Evolutionary conservation across 169 alveolate genomes (phyloP), one percentile per base, ranked within the genome.

Genomic region (Cystoisospora suis): DNA sequence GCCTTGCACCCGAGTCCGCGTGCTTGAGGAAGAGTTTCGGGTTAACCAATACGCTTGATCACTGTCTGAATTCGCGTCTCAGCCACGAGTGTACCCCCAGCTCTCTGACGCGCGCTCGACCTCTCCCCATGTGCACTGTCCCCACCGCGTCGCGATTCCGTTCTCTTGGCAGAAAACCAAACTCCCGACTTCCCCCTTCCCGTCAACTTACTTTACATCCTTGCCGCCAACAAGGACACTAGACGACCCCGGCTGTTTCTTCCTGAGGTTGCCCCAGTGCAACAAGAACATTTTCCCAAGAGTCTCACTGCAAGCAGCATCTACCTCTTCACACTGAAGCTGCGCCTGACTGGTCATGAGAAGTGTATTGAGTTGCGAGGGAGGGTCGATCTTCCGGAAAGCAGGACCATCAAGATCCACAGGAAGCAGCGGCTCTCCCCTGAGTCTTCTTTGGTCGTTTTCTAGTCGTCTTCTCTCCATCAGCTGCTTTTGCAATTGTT

Each of bases 371-470:
- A 89, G 15, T 58, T 29, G 93, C 32, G 86, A 65, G 23, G 92
- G 92, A 44, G 88, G 87, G 1, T 88, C 92, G 7, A 88, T 42
- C 47, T 38, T 34, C 45, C 87, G 44, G 49, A 79, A 72, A 44
- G 80, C 72, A 0, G 86, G 88, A 3, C 92, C 92, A 7, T 61
- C 83, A 36, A 46, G 70, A 49, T 88, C 94, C 34, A 85, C 65
- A 17, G 97, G 97, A 56, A 96, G 86, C 40, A 95, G 95, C 40
- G 95, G 96, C 81, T 96, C 97, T 58, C 97, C 97, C 94, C 94
- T 91, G 17, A 96, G 96, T 61, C 92, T 86, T 80, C 98, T 61
- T 86, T 96, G 97, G 77, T 96, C 97, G 85, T 96, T 96, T 88
- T 96, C 97, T 87, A 96, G 90, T 45, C 97, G 83, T 38, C 96